phyloP scores from a whole-genome alignment of 176 grass and related monocot genomes.

The Pharus latifolius region DNA sequence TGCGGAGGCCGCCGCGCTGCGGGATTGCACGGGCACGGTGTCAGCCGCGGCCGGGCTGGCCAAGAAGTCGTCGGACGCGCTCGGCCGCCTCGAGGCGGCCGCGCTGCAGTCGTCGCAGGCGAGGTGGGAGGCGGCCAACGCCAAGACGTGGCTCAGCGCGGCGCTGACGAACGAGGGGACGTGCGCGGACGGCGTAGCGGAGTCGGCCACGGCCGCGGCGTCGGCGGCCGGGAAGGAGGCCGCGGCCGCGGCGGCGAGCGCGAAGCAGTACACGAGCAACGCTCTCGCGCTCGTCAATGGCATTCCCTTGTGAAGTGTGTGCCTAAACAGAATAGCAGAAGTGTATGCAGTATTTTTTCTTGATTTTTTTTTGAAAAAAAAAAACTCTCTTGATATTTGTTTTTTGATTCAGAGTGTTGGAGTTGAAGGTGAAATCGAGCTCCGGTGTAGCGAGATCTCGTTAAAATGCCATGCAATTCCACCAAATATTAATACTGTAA shows the following conservation, averaged over 20 bases:
- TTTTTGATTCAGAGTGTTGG: too few species aligned
- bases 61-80: conserved; percentile 2
- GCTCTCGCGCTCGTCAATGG: conserved; percentile 43
- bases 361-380: too few species aligned
- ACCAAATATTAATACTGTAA: too few species aligned
- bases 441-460: too few species aligned
- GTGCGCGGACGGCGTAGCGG: conserved; percentile 27
- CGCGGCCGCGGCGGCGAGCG: not conserved
- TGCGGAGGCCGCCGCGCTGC: not conserved
- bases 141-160: conserved; percentile 71
- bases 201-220: not conserved
- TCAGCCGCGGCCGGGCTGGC: conserved; percentile 8
- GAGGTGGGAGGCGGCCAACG: conserved; percentile 39
- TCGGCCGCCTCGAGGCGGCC: not conserved
- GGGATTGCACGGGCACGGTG: conserved; percentile 25
- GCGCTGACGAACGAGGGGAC: conserved; percentile 47
- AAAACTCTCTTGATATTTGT: too few species aligned
- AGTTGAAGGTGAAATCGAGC: too few species aligned
- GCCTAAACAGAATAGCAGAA: too few species aligned
- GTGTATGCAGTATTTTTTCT: too few species aligned
- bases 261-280: conserved; percentile 33
- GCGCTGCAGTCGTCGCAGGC: not conserved
- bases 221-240: conserved; percentile 10
- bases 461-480: too few species aligned
- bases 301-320: not conserved